Evolutionary conservation across 1,284 basidiomycete species (phyloP), one percentile per base, ranked within the genome.

Genomic region (Coniferiporia weirii): DNA sequence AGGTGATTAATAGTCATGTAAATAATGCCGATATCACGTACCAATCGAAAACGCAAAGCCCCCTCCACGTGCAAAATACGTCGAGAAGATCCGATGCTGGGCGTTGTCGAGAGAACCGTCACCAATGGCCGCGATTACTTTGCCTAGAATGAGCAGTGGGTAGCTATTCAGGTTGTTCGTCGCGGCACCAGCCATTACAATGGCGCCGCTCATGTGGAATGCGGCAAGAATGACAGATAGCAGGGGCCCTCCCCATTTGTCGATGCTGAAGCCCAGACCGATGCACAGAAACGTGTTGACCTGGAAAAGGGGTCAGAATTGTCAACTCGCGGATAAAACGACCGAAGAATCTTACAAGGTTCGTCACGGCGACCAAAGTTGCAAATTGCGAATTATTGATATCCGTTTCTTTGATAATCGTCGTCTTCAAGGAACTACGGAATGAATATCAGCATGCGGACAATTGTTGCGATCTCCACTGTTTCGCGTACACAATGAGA

Each of bases 301-400:
- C 75, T 76, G 54, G 17, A 9, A 27, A 17, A 38, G 15, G 47
- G 12, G 35, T n/a, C 7, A 20, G 38, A 9, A 27, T 32, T 20
- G 34, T 45, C 10, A 22, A 44, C 43, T 27, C 43, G 36, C 20
- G 27, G 9, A 3, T 10, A n/a, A 35, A 49, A 60, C 20, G 13
- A 40, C 53, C 27, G 19, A 61, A 35, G 32, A 52, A 13, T 58
- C 69, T 63, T 57, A 76, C 76, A 8, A 78, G 70, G 61, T 76
- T 78, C 1, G 76, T 77, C 38, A 76, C 72, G 5, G 76, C 73
- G 17, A 77, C 75, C 59, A 78, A 63, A 34, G 75, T 77, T 15
- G 76, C 75, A 58, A 78, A 78, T 60, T 77, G 68, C 9, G 76
- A 76, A 64, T 78, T 77, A 66, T 78, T 78, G 66, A 78, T 76